These are phyloP conservation scores for Lactifluus echinatus DNA, from an alignment of 768 basidiomycete species.

Conservation along the genomic window DNA sequence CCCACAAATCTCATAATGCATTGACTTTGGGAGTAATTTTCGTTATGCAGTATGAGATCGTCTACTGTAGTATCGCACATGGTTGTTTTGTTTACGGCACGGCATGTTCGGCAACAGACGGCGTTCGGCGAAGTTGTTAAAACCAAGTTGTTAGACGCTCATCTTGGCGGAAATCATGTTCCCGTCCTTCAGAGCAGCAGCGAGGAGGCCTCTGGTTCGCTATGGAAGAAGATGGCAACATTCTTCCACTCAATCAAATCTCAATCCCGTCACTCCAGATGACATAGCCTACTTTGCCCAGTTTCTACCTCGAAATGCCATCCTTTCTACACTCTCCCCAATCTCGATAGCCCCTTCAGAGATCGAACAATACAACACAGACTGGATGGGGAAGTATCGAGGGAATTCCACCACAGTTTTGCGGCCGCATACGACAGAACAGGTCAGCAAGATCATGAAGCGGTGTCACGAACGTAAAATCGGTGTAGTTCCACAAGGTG, in stretches of 20 bases:
- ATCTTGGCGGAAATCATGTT: conserved; percentile 3
- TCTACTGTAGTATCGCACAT: no score
- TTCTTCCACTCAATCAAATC: conserved; percentile 18
- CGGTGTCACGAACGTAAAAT: conserved; percentile 78
- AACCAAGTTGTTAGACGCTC: neutral
- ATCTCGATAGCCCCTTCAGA: conserved; percentile 45
- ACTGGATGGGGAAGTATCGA: conserved; percentile 95
- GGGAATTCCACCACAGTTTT: conserved; percentile 81
- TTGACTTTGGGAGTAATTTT: no score
- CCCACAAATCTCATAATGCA: no score
- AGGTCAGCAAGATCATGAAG: conserved; percentile 83
- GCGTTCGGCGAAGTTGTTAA: no score
- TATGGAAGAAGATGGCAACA: conserved; percentile 21
- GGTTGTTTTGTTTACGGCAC: no score
- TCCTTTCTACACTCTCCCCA: conserved; percentile 61
- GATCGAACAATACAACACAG: conserved; percentile 71
- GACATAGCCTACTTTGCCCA: conserved; percentile 63
- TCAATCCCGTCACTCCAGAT: conserved; percentile 38
- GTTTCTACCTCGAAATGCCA: conserved; percentile 51
- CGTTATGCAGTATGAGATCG: no score
- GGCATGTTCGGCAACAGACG: no score
- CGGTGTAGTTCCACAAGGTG: conserved; percentile 94
- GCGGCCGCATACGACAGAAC: conserved; percentile 77
- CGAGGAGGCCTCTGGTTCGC: conserved; percentile 2
- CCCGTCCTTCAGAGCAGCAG: neutral